A percentile compares a stretch with the other conserved stretches of the same genome.
phyloP scores from a whole-genome alignment of 225 moss, liverwort and hornwort genomes.

The Sphagnum tenellum region DNA sequence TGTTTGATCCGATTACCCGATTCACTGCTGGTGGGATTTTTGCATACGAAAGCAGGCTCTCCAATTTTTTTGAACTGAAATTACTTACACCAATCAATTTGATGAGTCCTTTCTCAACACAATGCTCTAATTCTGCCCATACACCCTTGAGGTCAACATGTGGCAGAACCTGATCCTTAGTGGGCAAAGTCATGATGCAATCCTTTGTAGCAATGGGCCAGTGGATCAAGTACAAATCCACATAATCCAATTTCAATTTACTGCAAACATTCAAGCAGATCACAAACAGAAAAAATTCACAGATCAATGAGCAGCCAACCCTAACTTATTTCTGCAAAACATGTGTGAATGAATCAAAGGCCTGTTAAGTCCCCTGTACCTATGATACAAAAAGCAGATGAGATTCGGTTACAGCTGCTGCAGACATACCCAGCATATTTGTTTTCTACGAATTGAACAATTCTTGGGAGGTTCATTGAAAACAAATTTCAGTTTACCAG shows the following conservation, averaged over 20 bases:
- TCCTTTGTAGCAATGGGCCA: conserved; percentile 20
- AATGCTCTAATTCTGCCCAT: conserved; percentile 30
- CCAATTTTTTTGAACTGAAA: conserved; percentile 17
- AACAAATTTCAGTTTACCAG: conserved; percentile 14
- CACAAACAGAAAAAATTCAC: no score
- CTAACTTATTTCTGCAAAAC: no score
- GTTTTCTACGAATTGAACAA: no score
- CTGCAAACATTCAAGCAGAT: conserved; percentile 6
- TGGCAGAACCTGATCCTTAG: conserved; percentile 8
- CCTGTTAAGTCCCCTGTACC: no score
- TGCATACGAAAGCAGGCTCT: conserved; percentile 16
- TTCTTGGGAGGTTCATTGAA: no score
- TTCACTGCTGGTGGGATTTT: conserved; percentile 27
- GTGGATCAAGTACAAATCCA: conserved; percentile 33
- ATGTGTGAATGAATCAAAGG: no score
- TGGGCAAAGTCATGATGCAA: background rate
- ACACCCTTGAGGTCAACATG: conserved; percentile 17
- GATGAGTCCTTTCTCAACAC: conserved; percentile 20
- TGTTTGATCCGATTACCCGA: conserved; percentile 12
- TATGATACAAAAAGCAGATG: no score
- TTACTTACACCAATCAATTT: conserved; percentile 37
- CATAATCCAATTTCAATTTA: conserved; percentile 27
- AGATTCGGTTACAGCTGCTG: no score
- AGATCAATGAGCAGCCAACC: no score
- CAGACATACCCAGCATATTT: no score